Percentiles rank a stretch among this genome's conserved stretches.
Conservation (phyloP, 768 basidiomycete species). For the Cantharellus anzutake region DNA sequence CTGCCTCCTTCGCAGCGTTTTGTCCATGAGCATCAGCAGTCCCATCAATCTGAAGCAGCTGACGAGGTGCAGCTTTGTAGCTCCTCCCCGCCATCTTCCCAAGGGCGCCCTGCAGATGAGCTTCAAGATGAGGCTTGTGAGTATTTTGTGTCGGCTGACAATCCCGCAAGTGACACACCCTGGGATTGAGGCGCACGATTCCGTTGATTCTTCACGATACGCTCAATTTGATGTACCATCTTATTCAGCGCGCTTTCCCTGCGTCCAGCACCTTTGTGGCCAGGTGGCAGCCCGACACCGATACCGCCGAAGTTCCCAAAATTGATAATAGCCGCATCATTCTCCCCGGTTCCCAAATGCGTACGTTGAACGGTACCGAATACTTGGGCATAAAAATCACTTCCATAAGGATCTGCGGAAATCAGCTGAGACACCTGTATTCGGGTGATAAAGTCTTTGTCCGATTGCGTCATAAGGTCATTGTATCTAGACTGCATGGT, state of each 20-base stretch:
- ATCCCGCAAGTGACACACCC: neutral
- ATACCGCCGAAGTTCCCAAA: conserved; percentile 72
- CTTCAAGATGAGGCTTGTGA: neutral
- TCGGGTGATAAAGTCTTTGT: conserved; percentile 98
- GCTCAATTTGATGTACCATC: conserved; percentile 87
- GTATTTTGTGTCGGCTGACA: neutral
- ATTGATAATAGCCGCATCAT: conserved; percentile 60
- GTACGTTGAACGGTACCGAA: conserved; percentile 72
- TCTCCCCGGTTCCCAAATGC: conserved; percentile 44
- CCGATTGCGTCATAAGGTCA: conserved; percentile 90
- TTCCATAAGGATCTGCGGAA: conserved; percentile 90
- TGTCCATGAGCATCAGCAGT: conserved; percentile 22
- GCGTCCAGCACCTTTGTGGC: conserved; percentile 44
- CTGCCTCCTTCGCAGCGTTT: conserved; percentile 27
- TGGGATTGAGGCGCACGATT: conserved; percentile 31
- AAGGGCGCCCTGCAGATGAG: conserved; percentile 74
- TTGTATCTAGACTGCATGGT: conserved; percentile 62
- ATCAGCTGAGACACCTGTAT: conserved; percentile 98
- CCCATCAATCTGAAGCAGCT: conserved; percentile 74
- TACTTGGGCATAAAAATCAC: conserved; percentile 97
- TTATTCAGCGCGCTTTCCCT: conserved; percentile 76
- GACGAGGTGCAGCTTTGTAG: conserved; percentile 90
- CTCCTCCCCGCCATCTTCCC: conserved; percentile 89
- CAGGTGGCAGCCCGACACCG: conserved; percentile 45
- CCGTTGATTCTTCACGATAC: conserved; percentile 83